phyloP scores from a whole-genome alignment of 75 land plant species.

The Isoetes taiwanensis region DNA sequence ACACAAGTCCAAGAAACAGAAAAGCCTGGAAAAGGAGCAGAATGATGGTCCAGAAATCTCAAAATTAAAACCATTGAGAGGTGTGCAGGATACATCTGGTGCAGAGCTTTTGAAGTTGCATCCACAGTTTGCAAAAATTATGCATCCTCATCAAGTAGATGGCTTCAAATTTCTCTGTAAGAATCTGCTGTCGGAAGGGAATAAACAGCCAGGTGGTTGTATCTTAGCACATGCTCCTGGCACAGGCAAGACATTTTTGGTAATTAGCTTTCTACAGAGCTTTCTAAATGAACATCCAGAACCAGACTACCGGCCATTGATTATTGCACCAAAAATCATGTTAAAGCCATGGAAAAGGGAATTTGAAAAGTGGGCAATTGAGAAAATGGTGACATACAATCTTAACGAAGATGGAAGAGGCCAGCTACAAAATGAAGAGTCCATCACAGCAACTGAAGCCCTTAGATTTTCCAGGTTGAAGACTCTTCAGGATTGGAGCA shows the following conservation, averaged over 20 bases:
- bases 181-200: slow-evolving; percentile 24
- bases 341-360: slow-evolving; percentile 62
- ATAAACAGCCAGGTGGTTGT: slow-evolving; percentile 43
- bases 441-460: slow-evolving; percentile 23
- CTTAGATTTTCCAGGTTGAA: slow-evolving; percentile 20
- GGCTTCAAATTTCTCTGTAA: slow-evolving; percentile 60
- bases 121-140: slow-evolving; percentile 26
- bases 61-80: too few species aligned
- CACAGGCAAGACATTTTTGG: slow-evolving; percentile 54
- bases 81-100: too few species aligned
- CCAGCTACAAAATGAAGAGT: slow-evolving; percentile 18
- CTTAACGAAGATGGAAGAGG: slow-evolving; percentile 31
- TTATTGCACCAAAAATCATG: slow-evolving; percentile 59
- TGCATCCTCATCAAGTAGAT: slow-evolving; percentile 52
- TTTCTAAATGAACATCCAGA: slow-evolving; percentile 43
- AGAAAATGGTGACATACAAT: slow-evolving; percentile 36
- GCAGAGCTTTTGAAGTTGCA: slow-evolving; percentile 49
- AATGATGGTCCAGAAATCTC: too few species aligned
- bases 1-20: too few species aligned
- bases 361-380: slow-evolving; percentile 41
- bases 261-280: slow-evolving; percentile 36
- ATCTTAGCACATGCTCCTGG: slow-evolving; percentile 77
- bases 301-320: slow-evolving; percentile 42
- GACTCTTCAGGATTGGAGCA: slow-evolving; percentile 45
- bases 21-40: too few species aligned